Percentiles rank a stretch among this genome's conserved stretches.
phyloP scores from a whole-genome alignment of 495 filamentous ascomycete genomes.

The Stereocaulon alpinum region DNA sequence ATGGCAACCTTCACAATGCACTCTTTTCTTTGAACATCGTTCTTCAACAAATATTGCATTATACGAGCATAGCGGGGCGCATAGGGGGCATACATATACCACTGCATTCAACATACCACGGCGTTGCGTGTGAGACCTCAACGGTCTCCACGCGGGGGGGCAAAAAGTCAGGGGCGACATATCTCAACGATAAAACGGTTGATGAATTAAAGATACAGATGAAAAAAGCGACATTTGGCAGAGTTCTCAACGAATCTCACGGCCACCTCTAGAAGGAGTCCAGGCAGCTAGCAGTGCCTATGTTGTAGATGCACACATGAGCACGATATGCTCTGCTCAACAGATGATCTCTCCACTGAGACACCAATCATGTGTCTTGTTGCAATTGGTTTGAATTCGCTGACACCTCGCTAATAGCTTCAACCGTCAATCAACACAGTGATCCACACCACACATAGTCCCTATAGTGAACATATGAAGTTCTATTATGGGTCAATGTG shows the following conservation, averaged over 20 bases:
- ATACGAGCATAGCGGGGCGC: constrained; percentile 14
- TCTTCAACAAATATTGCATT: neutral
- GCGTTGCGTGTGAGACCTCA: constrained; percentile 2
- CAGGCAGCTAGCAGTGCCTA: neutral
- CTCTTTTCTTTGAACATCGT: neutral
- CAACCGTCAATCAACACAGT: too few relatives aligned
- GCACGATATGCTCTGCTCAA: too few relatives aligned
- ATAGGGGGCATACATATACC: neutral
- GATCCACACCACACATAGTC: too few relatives aligned
- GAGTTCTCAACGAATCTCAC: constrained; percentile 16
- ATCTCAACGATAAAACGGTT: constrained; percentile 18
- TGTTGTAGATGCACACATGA: neutral
- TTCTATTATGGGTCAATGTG: too few relatives aligned
- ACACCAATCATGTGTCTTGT: too few relatives aligned
- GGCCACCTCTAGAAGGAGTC: neutral
- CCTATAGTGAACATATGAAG: too few relatives aligned
- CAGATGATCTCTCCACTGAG: too few relatives aligned
- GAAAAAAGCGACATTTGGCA: neutral
- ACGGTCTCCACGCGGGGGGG: neutral
- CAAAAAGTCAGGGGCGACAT: constrained; percentile 9
- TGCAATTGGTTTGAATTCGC: too few relatives aligned
- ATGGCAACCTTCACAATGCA: neutral
- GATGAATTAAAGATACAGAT: neutral
- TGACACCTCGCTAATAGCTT: too few relatives aligned
- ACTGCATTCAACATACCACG: constrained; percentile 17